Evolutionary conservation across 208 protist species (phyloP), one percentile per base, ranked within the genome.

Genomic region (Naegleria gruberi): DNA sequence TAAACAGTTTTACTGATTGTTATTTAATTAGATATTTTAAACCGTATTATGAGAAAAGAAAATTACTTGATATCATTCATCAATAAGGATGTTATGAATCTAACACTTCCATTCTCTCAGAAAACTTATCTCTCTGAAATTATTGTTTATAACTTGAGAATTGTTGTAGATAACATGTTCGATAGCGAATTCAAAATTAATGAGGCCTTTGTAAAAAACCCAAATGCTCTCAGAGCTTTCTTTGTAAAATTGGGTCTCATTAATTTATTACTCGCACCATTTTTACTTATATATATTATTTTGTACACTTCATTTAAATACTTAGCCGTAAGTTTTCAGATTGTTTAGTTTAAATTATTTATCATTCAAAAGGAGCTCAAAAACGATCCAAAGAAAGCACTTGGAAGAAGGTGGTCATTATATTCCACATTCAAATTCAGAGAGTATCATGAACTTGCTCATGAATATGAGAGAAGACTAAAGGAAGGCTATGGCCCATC

Each of bases 41-140:
- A 94, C 40, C 82, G 92, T 55, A 92, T 94, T 7, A 93, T 94
- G 91, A 74, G 92, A 73, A 92, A 91, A 40, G 92, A 94, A 34
- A 94, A 94, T 45, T 93, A 92, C 40, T 81, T 94, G 40, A 94
- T 94, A 89, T 65, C 74, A 47, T 74, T 94, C 10, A 47, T 94
- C 40, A 93, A 94, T 42, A 88, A 83, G 46, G 84, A 92, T 8
- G 86, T 94, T 5, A 55, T 94, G 37, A 90, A 93, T 45, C 30
- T 93, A 5, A 90, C 90, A 30, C 87, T 93, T 19, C 82, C 87
- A 57, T 85, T 83, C 5, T 34, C 19, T 26, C 10, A 90, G 26
- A 41, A 23, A 19, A 34, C 17, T 85, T 23, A 45, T 65, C 40
- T 83, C 0, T 41, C 73, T 45, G 17, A 91, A 40, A 45, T 15